Evolutionary conservation across 2,329 filamentous ascomycete genomes (phyloP), one percentile per base, ranked within the genome.

Genomic region (Periconia digitata): DNA sequence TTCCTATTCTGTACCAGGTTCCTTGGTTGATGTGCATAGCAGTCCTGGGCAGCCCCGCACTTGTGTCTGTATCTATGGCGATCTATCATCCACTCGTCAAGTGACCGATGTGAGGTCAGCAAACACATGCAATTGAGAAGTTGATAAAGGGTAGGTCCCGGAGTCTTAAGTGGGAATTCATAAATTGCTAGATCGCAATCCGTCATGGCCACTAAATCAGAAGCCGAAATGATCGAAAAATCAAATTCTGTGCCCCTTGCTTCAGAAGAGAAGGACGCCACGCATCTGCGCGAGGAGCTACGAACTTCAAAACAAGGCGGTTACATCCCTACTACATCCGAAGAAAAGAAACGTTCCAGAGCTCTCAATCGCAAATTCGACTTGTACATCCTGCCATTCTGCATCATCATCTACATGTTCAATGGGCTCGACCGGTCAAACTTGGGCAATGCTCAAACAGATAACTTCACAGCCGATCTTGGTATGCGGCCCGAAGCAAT

Each of bases 391-490:
- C 34, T 63, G 17, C 60, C 55, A 3, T 60, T 57, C 24, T 40
- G 59, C 12, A 58, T 56, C 3, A 40, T 58, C 7, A 24, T 63
- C 1, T 64, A 59, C 38, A 49, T 65, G 16, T 58, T 63, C 36
- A 60, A 65, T 20, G 56, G 59, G 4, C 50, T 62, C 13, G 59
- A 63, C 37, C 48, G 61, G 24, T 58, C 50, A 4, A 64, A 65
- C 34, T 46, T 64, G 13, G 60, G 60, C 0, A 63, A 63, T 45
- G 60, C 60, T n/a, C 57, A 63, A 42, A 63, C 59, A 8, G 58
- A 59, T 52, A 59, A 55, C 12, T 64, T 62, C 42, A 63, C 53
- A 29, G 51, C 46, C 24, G 59, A 63, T 29, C 54, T 63, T 23
- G 52, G 52, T 15, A 54, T 56, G 10, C 53, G 53, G 12, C 53